Evolutionary conservation across 148 eudicot genomes (phyloP), one percentile per base, ranked within the genome.

Genomic region (Fagopyrum tataricum): DNA sequence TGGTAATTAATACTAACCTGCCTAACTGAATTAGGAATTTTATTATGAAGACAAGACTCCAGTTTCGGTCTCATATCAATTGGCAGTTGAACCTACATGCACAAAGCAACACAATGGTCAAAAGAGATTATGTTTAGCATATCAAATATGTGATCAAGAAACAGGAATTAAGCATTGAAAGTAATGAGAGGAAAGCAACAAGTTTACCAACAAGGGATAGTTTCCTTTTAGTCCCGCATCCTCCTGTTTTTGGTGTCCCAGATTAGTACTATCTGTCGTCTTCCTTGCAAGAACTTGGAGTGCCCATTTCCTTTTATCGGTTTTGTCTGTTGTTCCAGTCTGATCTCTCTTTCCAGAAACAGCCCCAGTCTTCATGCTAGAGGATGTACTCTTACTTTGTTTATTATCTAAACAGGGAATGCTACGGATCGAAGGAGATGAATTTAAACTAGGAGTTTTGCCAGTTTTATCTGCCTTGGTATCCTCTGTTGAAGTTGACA

Each of bases 251-350:
- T 84, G 84, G 44, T 82, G 73, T 39, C 52, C 47, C 7, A 80
- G 72, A 72, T 73, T 83, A 43, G 81, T 75, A 76, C 83, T 77
- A 31, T 74, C 47, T 68, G 90, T 88, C 14, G 87, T 76, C 79
- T 88, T 94, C 76, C 98, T 88, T 31, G 97, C 97, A 84, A 94
- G 90, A 82, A 94, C 74, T 79, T 91, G 89, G 46, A 88, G 81
- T 42, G 98, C 98, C 98, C 97, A 94, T 82, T 91, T 88, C 79
- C 85, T 94, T 78, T 83, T 94, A 83, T 94, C 97, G 64, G 68
- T 72, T 49, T 73, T 85, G 46, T 72, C 78, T 40, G 72, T 68
- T 75, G 82, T 82, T 20, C 61, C 61, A 55, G 21, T 21, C 61
- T 55, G 61, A 55, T 23, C 61, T 37, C 44, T 43, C 69, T 64